phyloP scores from a whole-genome alignment of 139 green algal species.

The Micromonas pusilla region DNA sequence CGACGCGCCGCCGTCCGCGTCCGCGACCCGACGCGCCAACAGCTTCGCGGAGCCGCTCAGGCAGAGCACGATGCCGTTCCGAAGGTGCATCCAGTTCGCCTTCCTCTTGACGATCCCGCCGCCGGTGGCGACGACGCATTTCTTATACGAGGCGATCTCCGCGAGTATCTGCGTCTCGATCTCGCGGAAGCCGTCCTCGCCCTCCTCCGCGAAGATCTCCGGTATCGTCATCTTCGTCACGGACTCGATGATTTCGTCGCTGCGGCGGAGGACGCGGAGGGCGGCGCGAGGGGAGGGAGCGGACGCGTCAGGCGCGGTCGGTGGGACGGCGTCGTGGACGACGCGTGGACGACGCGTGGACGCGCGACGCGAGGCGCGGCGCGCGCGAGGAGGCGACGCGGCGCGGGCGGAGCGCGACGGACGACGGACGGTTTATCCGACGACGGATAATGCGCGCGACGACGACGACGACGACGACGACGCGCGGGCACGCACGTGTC shows the following conservation, averaged over 20 bases:
- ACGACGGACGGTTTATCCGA: neutral
- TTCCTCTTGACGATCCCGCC: constrained; percentile 32
- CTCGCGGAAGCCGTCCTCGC: constrained; percentile 48
- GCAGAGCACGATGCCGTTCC: constrained; percentile 20
- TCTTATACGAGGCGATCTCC: constrained; percentile 38
- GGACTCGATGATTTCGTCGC: constrained; percentile 44
- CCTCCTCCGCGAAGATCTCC: constrained; percentile 48
- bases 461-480: neutral
- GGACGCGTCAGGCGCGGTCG: too few relatives aligned
- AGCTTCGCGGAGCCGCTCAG: neutral
- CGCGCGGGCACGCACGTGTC: constrained; percentile 32
- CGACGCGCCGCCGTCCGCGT: constrained; percentile 7
- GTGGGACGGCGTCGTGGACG: too few relatives aligned
- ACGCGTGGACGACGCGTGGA: too few relatives aligned
- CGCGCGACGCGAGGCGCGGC: neutral
- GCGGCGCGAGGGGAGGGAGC: too few relatives aligned
- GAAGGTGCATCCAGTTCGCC: constrained; percentile 38
- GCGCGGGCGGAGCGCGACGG: neutral
- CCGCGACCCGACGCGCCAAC: constrained; percentile 8
- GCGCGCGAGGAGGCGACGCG: neutral
- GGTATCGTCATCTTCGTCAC: constrained; percentile 36
- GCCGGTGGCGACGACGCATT: constrained; percentile 37
- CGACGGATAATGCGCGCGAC: neutral
- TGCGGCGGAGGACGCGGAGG: too few relatives aligned
- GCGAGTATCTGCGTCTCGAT: constrained; percentile 35